Percentiles rank a stretch among this genome's conserved stretches.
phyloP scores from a whole-genome alignment of 1,139 yeast species.

The Yamadazyma membranifaciens region DNA sequence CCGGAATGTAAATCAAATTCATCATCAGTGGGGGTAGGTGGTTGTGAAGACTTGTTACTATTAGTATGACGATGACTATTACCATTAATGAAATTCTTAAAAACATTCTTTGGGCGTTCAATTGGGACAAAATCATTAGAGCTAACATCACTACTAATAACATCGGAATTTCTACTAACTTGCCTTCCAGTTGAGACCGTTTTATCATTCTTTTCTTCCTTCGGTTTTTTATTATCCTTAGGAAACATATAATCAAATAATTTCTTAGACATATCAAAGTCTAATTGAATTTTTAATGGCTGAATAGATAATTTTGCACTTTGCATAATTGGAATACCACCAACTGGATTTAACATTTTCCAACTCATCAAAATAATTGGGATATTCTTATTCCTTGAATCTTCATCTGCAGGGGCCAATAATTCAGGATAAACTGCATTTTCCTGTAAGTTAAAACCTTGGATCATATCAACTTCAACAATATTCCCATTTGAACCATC shows the following conservation, averaged over 20 bases:
- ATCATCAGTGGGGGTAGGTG: constrained; percentile 9
- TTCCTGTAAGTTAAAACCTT: constrained; percentile 67
- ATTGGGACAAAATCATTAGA: constrained; percentile 9
- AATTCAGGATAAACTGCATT: constrained; percentile 69
- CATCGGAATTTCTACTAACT: constrained; percentile 1
- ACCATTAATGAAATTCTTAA: constrained; percentile 10
- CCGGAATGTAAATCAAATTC: constrained; percentile 11
- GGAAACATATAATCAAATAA: constrained; percentile 70
- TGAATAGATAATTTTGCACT: constrained; percentile 51
- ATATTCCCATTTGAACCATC: constrained; percentile 60
- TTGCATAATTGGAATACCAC: constrained; percentile 70
- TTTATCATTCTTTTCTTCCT: not conserved
- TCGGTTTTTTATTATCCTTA: constrained; percentile 19
- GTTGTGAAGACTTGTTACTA: constrained; percentile 1
- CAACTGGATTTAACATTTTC: constrained; percentile 77
- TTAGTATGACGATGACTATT: not conserved
- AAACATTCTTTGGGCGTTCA: constrained; percentile 14
- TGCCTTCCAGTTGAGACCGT: not conserved
- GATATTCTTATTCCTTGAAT: constrained; percentile 7
- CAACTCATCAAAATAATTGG: constrained; percentile 60
- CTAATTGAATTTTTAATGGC: constrained; percentile 74
- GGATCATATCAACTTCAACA: constrained; percentile 61
- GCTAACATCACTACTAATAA: constrained; percentile 8
- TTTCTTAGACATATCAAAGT: constrained; percentile 61
- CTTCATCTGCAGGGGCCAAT: constrained; percentile 49